A percentile compares a stretch with the other conserved stretches of the same genome.
phyloP scores from a whole-genome alignment of 164 flowering plant genomes.

The Aristolochia californica region DNA sequence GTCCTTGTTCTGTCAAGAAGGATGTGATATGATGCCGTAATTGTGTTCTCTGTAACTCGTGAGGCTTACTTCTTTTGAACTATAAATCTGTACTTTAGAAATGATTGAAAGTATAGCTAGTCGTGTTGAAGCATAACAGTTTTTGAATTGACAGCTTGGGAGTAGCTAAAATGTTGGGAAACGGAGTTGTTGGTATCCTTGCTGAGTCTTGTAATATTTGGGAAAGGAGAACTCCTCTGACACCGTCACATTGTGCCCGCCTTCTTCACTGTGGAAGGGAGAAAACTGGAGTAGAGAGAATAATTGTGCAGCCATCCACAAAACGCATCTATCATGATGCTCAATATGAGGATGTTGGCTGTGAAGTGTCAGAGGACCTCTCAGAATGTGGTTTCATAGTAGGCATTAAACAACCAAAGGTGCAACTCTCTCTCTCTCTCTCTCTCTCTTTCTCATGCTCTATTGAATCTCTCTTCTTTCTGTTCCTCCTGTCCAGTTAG shows the following conservation, averaged over 20 bases:
- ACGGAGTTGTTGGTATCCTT: constrained; percentile 87
- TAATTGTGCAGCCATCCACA: constrained; percentile 89
- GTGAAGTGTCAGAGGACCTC: constrained; percentile 86
- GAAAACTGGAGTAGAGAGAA: constrained; percentile 50
- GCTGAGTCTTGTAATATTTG: constrained; percentile 71
- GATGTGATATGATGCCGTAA: not conserved
- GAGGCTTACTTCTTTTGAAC: not conserved
- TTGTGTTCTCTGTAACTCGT: not conserved
- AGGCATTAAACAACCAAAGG: constrained; percentile 95
- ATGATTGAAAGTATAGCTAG: not conserved
- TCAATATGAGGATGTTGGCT: constrained; percentile 89
- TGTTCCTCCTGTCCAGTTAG: constrained; percentile 41
- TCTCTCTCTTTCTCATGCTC: not conserved
- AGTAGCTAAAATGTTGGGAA: constrained; percentile 46
- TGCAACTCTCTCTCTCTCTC: constrained; percentile 6
- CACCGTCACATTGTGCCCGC: constrained; percentile 90
- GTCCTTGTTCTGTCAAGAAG: no score
- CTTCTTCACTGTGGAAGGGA: constrained; percentile 56
- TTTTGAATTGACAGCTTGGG: not conserved
- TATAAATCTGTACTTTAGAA: not conserved
- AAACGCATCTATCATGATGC: constrained; percentile 89
- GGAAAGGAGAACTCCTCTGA: constrained; percentile 93
- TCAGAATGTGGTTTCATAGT: constrained; percentile 89
- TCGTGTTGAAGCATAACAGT: not conserved
- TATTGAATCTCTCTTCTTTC: not conserved